Evolutionary conservation across 345 rosid species (phyloP).

Genomic region (Eucalyptus decipiens): DNA sequence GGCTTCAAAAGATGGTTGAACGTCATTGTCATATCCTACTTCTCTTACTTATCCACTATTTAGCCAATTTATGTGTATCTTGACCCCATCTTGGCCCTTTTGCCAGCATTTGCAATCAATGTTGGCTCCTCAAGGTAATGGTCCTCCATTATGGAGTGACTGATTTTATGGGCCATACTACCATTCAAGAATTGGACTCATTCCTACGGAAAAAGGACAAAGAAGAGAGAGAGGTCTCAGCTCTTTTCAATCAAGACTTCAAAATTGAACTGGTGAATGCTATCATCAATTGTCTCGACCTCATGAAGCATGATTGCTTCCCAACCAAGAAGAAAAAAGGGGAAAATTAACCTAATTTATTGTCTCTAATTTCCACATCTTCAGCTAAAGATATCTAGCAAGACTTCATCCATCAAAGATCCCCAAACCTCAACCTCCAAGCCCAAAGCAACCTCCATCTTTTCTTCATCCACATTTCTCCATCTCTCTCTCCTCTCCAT

Average conservation of each 20-base stretch:
- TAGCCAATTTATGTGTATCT: neutral
- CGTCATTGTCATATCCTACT: neutral
- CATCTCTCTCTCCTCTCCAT: conserved; percentile 33
- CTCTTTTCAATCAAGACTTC: neutral
- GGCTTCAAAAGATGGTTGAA: neutral
- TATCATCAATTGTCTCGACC: neutral
- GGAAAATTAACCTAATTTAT: neutral
- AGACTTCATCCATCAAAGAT: conserved; percentile 43
- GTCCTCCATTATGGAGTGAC: neutral
- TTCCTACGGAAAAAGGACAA: neutral
- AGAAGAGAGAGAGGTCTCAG: neutral
- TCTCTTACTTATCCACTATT: neutral
- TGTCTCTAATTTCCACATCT: neutral
- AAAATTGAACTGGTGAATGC: neutral
- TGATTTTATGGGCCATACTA: neutral
- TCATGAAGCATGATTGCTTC: neutral
- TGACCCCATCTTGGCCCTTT: neutral
- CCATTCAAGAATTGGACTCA: neutral
- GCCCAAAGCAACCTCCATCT: conserved; percentile 14
- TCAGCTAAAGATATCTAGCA: conserved; percentile 10
- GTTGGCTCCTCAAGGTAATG: neutral
- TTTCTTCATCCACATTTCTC: conserved; percentile 16
- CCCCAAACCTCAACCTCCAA: conserved; percentile 36
- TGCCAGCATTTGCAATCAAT: neutral
- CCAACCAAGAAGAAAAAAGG: neutral